A percentile compares a stretch with the other conserved stretches of the same genome.
Evolutionary conservation across 345 rosid species (phyloP).

Genomic region (Ceriops decandra): DNA sequence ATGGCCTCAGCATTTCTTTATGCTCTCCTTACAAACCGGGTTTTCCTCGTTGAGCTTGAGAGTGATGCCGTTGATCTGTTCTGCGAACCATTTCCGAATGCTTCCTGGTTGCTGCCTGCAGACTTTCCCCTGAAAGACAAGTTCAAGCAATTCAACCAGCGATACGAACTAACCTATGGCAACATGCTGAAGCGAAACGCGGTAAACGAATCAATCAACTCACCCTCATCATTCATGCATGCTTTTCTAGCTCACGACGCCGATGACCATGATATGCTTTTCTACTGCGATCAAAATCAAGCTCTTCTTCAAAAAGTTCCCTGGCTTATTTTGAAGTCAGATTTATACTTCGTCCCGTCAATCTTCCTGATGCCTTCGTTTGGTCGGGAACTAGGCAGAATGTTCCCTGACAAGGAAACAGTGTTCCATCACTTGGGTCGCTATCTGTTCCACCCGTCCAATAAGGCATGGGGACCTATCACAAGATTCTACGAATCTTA

Average conservation of each 20-base stretch:
- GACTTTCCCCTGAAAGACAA: slow-evolving; percentile 6
- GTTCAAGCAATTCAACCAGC: neutral
- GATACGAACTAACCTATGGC: neutral
- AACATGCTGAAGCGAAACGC: neutral
- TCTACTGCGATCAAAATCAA: slow-evolving; percentile 14
- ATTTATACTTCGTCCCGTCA: slow-evolving; percentile 19
- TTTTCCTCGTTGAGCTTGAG: slow-evolving; percentile 7
- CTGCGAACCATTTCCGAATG: slow-evolving; percentile 22
- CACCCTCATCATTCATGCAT: neutral
- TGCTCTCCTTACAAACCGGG: slow-evolving; percentile 23
- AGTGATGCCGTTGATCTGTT: slow-evolving; percentile 15
- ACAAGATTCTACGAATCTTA: slow-evolving; percentile 14
- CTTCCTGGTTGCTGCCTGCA: slow-evolving; percentile 15
- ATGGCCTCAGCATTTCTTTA: slow-evolving; percentile 23
- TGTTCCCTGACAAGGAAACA: slow-evolving; percentile 22
- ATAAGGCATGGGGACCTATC: slow-evolving; percentile 24
- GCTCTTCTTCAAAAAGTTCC: slow-evolving; percentile 12
- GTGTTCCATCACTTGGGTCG: slow-evolving; percentile 22
- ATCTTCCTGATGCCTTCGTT: slow-evolving; percentile 23
- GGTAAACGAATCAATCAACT: neutral
- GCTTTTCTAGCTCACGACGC: neutral
- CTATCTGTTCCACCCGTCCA: slow-evolving; percentile 26
- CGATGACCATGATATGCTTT: slow-evolving; percentile 2
- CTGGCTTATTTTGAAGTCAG: slow-evolving; percentile 21
- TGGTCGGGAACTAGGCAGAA: slow-evolving; percentile 8